Evolutionary conservation across 192 early-diverging fungal species (phyloP), one percentile per base, ranked within the genome.

Genomic region (Gigaspora rosea): DNA sequence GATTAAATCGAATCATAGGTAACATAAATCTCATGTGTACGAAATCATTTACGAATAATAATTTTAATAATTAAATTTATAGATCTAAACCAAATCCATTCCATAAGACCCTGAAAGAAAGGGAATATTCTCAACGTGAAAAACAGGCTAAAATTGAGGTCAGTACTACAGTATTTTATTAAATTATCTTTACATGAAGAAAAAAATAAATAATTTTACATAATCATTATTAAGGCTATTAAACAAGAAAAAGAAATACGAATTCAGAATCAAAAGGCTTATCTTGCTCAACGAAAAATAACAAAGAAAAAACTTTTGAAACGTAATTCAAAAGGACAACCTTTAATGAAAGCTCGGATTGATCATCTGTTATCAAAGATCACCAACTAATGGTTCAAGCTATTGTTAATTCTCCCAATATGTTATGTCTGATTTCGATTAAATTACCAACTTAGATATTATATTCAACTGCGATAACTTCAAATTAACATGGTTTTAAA

Each of bases 301-400:
- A 71, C 20, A 10, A 51, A 71, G 51, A 71, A 56, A 22, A 50
- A 54, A n/a, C 35, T 71, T 32, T 18, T 50, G 69, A 71, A 71
- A 20, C 27, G 69, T 16, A 71, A 33, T 54, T 50, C 27, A 7
- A 71, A 71, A 15, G 69, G 69, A 54, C 69, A 71, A 36, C 69
- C 69, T n/a, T 4, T 54, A 8, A 71, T 71, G 69, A 71, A 71
- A 35, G 12, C 69, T 35, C 69, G 52, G 35, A 71, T 71, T 56
- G 69, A 71, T 54, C 69, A 54, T 16, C 16, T 71, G 12, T 36
- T 71, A 7, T 27, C 69, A 35, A 71, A 71, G 51, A 51, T 71
- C 41, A 41, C 7, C 7, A 41, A 41, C 7, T 41, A 41, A 41
- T 41, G 41, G 41, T 7, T 41, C 41, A 41, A 41, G 41, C 2